Base-by-base conservation (phyloP, 2,329 filamentous ascomycete genomes). In the Phaeosphaeria sp. region DNA sequence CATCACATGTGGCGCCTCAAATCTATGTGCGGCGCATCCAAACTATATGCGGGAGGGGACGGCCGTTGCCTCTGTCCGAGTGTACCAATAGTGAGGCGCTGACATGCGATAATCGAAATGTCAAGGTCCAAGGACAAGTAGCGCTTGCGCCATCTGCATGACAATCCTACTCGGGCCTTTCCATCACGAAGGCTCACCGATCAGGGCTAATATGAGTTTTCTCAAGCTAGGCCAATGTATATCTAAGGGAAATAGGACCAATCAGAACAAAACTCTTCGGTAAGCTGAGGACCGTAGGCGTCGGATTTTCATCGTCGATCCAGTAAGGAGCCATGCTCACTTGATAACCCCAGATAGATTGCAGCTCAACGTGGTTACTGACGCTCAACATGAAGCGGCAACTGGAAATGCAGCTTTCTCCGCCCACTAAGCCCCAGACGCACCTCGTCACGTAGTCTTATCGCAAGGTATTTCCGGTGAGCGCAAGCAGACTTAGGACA, bases 341-440 rank as follows among this genome's bases (percentile, higher is more conserved):
- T 54, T n/a, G 44, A 23, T 23, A 59, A 41, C 56, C 55, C 62
- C 62, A 61, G 51, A 52, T 44, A 41, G 44, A 46, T 55, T 63
- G 61, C 55, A 64, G 62, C 62, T 62, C 52, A 64, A 61, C 54
- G 61, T 64, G 64, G 64, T 60, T 61, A 57, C 62, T 63, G 59
- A 62, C 59, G 55, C 50, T 62, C 48, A 59, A 49, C 36, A 66
- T 59, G 57, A 49, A 61, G 50, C 54, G 50, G 49, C 48, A 49
- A 50, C 33, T 53, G 46, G 51, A n/a, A 42, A 59, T 53, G 50
- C 49, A 60, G 58, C 59, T 46, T 62, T 50, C 53, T 56, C 49
- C 46, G 51, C 50, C 33, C 55, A 59, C 42, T 33, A 43, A 47
- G 46, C 50, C n/a, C 39, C 50, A 55, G 39, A 55, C 46, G 49